Evolutionary conservation across 2,329 filamentous ascomycete genomes (phyloP), one percentile per base, ranked within the genome.

Genomic region (Phialocephala sp.): DNA sequence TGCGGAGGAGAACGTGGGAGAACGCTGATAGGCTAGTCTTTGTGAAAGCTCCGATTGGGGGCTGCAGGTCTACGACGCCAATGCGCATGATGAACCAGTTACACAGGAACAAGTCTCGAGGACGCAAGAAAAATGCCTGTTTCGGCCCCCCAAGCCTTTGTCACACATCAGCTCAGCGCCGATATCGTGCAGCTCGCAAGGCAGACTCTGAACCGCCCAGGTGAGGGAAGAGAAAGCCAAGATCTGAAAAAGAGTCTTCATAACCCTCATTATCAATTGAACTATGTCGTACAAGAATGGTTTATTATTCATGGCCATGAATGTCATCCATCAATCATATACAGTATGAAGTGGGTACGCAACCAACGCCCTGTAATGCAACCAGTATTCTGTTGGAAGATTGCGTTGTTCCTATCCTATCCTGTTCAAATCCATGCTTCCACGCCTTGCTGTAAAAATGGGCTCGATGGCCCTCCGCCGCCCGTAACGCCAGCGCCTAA

Each of bases 271-370:
- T 39, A 57, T 37, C 32, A 57, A 57, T 39, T 39, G 55, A 57
- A 24, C 24, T 37, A 57, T 35, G 18, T 57, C 55, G 36, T 57
- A 57, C 55, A 57, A 57, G 32, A 57, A 22, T 57, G 45, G n/a
- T 27, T 18, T n/a, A n/a, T 54, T 35, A 35, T 14, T 57, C 55
- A 57, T 57, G 55, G 35, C 55, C 55, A 37, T 20, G 32, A 39
- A 35, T 54, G 12, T 32, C 5, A 20, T 27, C 47, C 55, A 54
- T 54, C 50, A 35, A 12, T 57, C 55, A 57, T 57, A 57, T 57
- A 57, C 55, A 57, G 39, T 32, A 57, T 57, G 55, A 57, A 57
- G 55, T n/a, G 20, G 35, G 47, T 27, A 8, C 8, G 12, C 24
- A 11, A 20, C 36, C 35, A 57, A 57, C 55, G 35, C 55, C 55